Evolutionary conservation across 1,284 basidiomycete genomes (phyloP).

Genomic region (Coniophora puteana): DNA sequence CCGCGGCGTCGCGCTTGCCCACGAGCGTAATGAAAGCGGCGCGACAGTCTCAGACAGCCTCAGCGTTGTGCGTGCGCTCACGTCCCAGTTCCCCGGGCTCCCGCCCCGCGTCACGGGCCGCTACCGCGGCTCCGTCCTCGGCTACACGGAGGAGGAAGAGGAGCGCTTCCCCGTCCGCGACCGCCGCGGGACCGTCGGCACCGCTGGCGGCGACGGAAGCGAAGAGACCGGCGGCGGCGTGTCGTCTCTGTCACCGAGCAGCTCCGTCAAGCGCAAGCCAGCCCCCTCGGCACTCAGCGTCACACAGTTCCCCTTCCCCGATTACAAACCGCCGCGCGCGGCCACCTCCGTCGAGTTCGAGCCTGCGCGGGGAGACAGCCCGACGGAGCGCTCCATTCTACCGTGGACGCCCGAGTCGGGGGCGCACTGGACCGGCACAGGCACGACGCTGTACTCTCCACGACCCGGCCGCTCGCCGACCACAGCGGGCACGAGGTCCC

Average conservation of each 20-base stretch:
- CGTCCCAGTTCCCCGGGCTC: constrained; percentile 48
- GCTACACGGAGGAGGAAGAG: constrained; percentile 22
- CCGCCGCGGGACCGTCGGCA: constrained; percentile 17
- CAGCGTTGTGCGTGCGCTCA: constrained; percentile 43
- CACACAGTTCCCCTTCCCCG: constrained; percentile 10
- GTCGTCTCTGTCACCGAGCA: constrained; percentile 13
- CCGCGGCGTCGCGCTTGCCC: constrained; percentile 8
- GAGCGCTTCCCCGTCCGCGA: constrained; percentile 20
- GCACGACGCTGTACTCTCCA: constrained; percentile 2
- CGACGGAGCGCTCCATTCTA: too few relatives aligned
- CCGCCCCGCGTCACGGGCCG: constrained; percentile 34
- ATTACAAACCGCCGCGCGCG: constrained; percentile 8
- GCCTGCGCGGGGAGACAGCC: too few relatives aligned
- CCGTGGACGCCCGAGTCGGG: too few relatives aligned
- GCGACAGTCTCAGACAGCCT: constrained; percentile 34
- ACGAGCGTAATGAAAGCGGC: constrained; percentile 15
- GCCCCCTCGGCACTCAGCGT: constrained; percentile 23
- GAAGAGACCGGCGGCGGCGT: constrained; percentile 13
- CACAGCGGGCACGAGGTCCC: constrained; percentile 11
- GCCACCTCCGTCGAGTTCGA: too few relatives aligned
- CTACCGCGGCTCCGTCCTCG: constrained; percentile 29
- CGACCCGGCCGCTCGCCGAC: not conserved
- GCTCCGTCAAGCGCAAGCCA: constrained; percentile 28
- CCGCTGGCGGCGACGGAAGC: constrained; percentile 3
- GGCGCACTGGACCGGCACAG: constrained; percentile 9